Percentiles rank a stretch among this genome's conserved stretches.
Conservation (phyloP, 2,329 filamentous ascomycete genomes). For the Hypomyces rosellus region DNA sequence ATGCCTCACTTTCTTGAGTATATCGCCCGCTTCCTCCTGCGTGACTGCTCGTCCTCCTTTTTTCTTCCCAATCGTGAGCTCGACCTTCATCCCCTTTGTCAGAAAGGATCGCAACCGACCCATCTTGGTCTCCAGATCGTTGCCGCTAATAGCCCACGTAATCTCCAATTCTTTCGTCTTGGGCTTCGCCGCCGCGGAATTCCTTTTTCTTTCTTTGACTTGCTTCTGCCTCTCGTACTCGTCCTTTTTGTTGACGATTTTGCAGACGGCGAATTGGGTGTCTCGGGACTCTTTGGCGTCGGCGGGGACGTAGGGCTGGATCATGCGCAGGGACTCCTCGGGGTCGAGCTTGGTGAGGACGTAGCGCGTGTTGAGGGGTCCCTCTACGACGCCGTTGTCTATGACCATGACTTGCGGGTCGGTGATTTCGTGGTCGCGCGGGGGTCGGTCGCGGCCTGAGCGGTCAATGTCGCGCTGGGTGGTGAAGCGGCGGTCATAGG, state of each 20-base stretch:
- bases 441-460: slow-evolving; percentile 31
- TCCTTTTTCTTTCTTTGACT: slow-evolving; percentile 38
- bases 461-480: slow-evolving; percentile 27
- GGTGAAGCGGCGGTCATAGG: slow-evolving; percentile 30
- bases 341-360: slow-evolving; percentile 37
- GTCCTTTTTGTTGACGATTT: slow-evolving; percentile 55
- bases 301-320: slow-evolving; percentile 31
- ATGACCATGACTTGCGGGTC: slow-evolving; percentile 37
- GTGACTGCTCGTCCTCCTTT: slow-evolving; percentile 58
- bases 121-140: slow-evolving; percentile 70
- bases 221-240: slow-evolving; percentile 38
- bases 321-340: slow-evolving; percentile 35
- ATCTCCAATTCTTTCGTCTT: slow-evolving; percentile 74
- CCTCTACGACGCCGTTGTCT: slow-evolving; percentile 32
- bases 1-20: slow-evolving; percentile 42
- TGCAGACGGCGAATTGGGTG: slow-evolving; percentile 56
- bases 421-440: slow-evolving; percentile 40
- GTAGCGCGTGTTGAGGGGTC: slow-evolving; percentile 30
- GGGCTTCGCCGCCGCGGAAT: slow-evolving; percentile 33
- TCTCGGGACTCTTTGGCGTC: slow-evolving; percentile 19
- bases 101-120: slow-evolving; percentile 63
- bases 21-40: slow-evolving; percentile 50
- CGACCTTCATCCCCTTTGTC: slow-evolving; percentile 66
- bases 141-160: slow-evolving; percentile 75
- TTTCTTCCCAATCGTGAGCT: slow-evolving; percentile 60